phyloP scores from a whole-genome alignment of 2,329 filamentous ascomycete species.

The Apiospora hydei region DNA sequence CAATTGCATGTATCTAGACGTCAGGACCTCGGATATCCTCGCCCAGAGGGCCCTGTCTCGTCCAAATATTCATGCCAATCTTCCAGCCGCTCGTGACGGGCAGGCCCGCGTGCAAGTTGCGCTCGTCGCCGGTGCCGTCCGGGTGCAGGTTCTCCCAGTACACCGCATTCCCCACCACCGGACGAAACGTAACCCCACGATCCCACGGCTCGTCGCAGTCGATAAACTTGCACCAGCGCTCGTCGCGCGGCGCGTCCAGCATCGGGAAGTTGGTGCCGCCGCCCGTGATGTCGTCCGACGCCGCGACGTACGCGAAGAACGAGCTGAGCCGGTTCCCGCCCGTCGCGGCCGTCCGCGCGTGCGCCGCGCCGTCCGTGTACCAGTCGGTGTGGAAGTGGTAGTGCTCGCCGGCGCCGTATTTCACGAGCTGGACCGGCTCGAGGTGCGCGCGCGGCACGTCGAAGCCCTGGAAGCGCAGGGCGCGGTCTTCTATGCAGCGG shows the following conservation, averaged over 20 bases:
- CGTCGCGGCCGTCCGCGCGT: conserved; percentile 45
- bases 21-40: conserved; percentile 43
- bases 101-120: conserved; percentile 55
- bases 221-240: conserved; percentile 52
- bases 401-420: conserved; percentile 52
- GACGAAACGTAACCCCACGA: conserved; percentile 55
- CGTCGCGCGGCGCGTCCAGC: conserved; percentile 46
- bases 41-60: conserved; percentile 49
- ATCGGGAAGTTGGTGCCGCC: conserved; percentile 59
- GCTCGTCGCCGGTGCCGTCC: conserved; percentile 49
- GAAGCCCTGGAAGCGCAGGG: conserved; percentile 54
- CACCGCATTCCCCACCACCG: conserved; percentile 55
- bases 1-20: conserved; percentile 24
- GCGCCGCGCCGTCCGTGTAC: conserved; percentile 48
- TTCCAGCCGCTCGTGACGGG: conserved; percentile 55
- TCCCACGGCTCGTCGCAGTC: conserved; percentile 58
- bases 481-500: conserved; percentile 55
- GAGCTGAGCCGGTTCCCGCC: conserved; percentile 55
- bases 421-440: conserved; percentile 57
- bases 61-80: conserved; percentile 62
- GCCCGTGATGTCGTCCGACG: conserved; percentile 48
- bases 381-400: conserved; percentile 61
- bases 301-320: conserved; percentile 57
- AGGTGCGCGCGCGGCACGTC: conserved; percentile 46
- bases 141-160: conserved; percentile 56